Evolutionary conservation across 2,329 filamentous ascomycete species (phyloP).

Genomic region (Trichoderma afroharzianum): DNA sequence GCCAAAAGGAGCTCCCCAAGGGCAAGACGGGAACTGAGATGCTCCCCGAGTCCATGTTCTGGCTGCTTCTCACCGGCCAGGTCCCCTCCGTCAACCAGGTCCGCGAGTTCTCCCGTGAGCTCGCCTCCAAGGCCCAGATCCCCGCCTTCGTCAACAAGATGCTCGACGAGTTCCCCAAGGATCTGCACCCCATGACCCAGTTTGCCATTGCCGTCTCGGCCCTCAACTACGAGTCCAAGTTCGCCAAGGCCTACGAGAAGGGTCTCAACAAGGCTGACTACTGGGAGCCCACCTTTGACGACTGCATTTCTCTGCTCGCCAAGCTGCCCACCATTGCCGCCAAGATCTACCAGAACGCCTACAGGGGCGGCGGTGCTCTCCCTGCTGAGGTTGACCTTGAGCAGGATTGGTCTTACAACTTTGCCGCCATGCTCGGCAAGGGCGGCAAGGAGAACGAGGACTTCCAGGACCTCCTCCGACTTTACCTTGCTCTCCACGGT

Average conservation of each 20-base stretch:
- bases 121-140: constrained; percentile 80
- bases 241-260: constrained; percentile 87
- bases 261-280: constrained; percentile 94
- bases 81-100: constrained; percentile 81
- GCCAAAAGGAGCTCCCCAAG: constrained; percentile 89
- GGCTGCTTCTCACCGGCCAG: constrained; percentile 90
- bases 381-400: constrained; percentile 72
- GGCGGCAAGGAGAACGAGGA: constrained; percentile 81
- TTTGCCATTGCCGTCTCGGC: constrained; percentile 92
- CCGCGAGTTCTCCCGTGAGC: constrained; percentile 75
- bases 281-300: constrained; percentile 98
- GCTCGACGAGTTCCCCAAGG: constrained; percentile 82
- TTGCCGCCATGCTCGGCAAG: constrained; percentile 92
- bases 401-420: constrained; percentile 99
- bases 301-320: constrained; percentile 86
- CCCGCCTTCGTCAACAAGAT: constrained; percentile 81
- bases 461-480: constrained; percentile 89
- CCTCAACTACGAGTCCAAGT: constrained; percentile 91
- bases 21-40: constrained; percentile 90
- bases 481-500: constrained; percentile 94
- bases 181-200: constrained; percentile 97
- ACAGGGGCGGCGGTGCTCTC: constrained; percentile 70
- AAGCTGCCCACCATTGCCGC: constrained; percentile 96
- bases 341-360: constrained; percentile 93
- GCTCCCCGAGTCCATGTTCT: constrained; percentile 99